These are phyloP conservation scores for Coemansia sp. DNA, from an alignment of 192 early-diverging fungal genomes.

Conservation along the genomic window DNA sequence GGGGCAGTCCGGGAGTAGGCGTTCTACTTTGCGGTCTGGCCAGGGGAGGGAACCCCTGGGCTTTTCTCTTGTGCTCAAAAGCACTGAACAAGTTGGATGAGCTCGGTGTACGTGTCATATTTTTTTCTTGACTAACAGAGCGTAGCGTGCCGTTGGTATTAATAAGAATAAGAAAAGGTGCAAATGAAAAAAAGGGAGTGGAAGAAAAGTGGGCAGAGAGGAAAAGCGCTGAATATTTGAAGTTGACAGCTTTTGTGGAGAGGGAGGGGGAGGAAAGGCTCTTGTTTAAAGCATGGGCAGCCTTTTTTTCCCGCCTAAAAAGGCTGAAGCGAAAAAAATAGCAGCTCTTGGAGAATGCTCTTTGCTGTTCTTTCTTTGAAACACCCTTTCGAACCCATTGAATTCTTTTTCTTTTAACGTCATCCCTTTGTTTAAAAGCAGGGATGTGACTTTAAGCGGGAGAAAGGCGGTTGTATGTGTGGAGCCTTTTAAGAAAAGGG, in stretches of 20 bases:
- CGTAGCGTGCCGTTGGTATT: background rate
- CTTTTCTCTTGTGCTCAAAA: background rate
- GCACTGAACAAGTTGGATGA: background rate
- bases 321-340: background rate
- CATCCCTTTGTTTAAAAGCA: background rate
- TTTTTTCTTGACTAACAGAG: background rate
- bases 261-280: no score
- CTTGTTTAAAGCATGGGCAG: background rate
- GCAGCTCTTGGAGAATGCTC: no score
- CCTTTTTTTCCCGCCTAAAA: background rate
- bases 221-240: no score
- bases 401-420: background rate
- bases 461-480: no score
- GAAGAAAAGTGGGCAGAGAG: background rate
- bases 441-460: background rate
- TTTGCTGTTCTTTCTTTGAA: background rate
- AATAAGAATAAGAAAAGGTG: background rate
- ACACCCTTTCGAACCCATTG: background rate
- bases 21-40: background rate
- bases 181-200: background rate
- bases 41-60: background rate
- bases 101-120: background rate
- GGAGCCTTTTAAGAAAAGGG: no score
- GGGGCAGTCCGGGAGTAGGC: background rate
- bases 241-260: background rate